Evolutionary conservation across 2,329 filamentous ascomycete genomes (phyloP).

Genomic region (Alternaria alternata): DNA sequence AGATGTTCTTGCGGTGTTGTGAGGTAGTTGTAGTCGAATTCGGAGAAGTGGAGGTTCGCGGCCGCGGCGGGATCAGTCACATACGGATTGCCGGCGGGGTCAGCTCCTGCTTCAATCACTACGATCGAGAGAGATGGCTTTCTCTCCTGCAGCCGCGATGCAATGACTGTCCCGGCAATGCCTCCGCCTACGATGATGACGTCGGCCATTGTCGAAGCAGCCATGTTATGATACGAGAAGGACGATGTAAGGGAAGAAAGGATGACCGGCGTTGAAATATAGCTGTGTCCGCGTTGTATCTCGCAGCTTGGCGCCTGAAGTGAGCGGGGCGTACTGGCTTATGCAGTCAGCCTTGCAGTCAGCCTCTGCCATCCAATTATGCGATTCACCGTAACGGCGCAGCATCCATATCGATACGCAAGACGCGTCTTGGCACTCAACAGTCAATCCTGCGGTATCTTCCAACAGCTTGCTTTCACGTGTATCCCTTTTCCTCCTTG

Average conservation of each 20-base stretch:
- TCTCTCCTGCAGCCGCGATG: conserved; percentile 39
- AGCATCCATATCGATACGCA: background rate
- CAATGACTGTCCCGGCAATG: conserved; percentile 23
- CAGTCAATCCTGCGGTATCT: background rate
- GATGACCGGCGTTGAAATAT: background rate
- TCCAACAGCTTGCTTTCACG: too few relatives aligned
- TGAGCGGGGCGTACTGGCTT: background rate
- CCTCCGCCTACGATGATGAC: conserved; percentile 41
- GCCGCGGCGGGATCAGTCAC: conserved; percentile 27
- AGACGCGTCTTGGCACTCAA: background rate
- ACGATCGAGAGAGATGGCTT: conserved; percentile 29
- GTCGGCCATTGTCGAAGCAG: conserved; percentile 22
- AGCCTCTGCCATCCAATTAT: background rate
- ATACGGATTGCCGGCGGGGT: conserved; percentile 28
- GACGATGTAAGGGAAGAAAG: background rate
- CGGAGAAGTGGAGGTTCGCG: conserved; percentile 33
- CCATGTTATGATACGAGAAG: background rate
- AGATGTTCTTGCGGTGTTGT: conserved; percentile 44
- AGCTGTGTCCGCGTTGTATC: background rate
- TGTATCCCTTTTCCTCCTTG: too few relatives aligned
- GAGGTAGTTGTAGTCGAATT: conserved; percentile 45
- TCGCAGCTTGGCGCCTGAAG: background rate
- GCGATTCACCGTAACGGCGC: background rate
- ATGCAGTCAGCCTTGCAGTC: background rate
- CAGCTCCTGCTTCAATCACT: conserved; percentile 45